Percentiles rank a stretch among this genome's conserved stretches.
These are phyloP conservation scores for Penicillium steckii DNA, from an alignment of 495 filamentous ascomycete genomes.

Conservation along the genomic window DNA sequence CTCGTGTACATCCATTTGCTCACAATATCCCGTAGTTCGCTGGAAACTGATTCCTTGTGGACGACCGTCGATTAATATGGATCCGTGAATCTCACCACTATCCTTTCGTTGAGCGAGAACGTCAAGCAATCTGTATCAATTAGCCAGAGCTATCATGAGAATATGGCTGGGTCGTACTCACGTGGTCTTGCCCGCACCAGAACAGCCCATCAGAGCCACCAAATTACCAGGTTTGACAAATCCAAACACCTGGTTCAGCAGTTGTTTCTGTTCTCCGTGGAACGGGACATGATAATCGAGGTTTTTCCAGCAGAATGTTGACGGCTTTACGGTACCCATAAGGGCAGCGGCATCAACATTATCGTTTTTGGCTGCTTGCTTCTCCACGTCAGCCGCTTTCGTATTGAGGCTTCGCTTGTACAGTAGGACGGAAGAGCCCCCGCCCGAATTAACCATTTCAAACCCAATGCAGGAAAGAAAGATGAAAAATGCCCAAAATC, in stretches of 20 bases:
- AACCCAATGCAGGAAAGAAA: background rate
- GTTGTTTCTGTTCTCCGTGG: background rate
- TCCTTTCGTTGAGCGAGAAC: background rate
- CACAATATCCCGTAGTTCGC: background rate
- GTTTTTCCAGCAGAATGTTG: background rate
- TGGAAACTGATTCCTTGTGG: background rate
- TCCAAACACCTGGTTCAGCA: background rate
- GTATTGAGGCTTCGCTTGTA: background rate
- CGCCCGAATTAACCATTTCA: background rate
- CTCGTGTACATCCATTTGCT: background rate
- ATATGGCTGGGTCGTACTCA: no score
- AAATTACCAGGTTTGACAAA: background rate
- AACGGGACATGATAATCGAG: background rate
- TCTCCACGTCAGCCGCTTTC: background rate
- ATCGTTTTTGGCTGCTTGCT: background rate
- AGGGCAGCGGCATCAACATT: background rate
- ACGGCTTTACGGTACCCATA: background rate
- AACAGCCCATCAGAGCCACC: background rate
- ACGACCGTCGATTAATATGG: background rate
- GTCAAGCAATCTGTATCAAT: no score
- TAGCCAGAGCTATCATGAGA: no score
- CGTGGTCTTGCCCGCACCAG: background rate
- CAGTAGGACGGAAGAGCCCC: background rate
- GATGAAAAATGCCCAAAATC: constrained; percentile 37
- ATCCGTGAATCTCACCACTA: background rate